A percentile compares a stretch with the other conserved stretches of the same genome.
Conservation (phyloP, 2,329 filamentous ascomycete genomes). For the Harringtonia lauricola region DNA sequence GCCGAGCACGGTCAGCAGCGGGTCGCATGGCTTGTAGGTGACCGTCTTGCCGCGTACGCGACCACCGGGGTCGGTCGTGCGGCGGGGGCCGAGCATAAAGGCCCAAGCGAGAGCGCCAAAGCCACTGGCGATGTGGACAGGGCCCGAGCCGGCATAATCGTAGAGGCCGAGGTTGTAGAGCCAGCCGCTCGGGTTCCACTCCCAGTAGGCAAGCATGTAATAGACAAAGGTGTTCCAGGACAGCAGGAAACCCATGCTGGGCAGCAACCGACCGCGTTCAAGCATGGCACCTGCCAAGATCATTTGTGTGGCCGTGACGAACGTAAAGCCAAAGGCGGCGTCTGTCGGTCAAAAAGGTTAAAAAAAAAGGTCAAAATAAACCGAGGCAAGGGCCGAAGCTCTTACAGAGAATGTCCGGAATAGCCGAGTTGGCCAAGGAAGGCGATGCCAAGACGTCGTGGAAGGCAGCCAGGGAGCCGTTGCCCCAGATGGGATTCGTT, state of each 20-base stretch:
- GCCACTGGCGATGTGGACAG: conserved; percentile 52
- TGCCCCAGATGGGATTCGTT: conserved; percentile 51
- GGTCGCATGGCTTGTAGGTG: conserved; percentile 34
- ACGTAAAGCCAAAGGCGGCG: conserved; percentile 47
- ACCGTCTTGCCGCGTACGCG: not conserved
- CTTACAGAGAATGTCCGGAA: conserved; percentile 46
- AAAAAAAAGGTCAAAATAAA: not conserved
- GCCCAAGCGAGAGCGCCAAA: conserved; percentile 54
- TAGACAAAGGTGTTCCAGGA: conserved; percentile 56
- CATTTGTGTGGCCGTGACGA: conserved; percentile 48
- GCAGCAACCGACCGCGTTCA: conserved; percentile 45
- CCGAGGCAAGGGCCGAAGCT: not conserved
- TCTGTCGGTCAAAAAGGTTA: not conserved
- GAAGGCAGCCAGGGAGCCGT: conserved; percentile 49
- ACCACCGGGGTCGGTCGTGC: conserved; percentile 25
- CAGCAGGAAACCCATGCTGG: conserved; percentile 51
- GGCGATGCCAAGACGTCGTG: conserved; percentile 49
- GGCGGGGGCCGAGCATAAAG: conserved; percentile 48
- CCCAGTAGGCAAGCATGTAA: conserved; percentile 51
- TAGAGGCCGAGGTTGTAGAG: conserved; percentile 32
- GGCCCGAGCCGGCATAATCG: conserved; percentile 51
- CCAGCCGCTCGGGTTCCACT: conserved; percentile 56
- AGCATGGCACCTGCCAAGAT: conserved; percentile 56
- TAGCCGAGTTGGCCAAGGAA: conserved; percentile 41
- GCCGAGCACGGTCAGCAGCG: conserved; percentile 50